A percentile compares a stretch with the other conserved stretches of the same genome.
Evolutionary conservation across 345 rosid genomes (phyloP).

Genomic region (Rhizophora mangle): DNA sequence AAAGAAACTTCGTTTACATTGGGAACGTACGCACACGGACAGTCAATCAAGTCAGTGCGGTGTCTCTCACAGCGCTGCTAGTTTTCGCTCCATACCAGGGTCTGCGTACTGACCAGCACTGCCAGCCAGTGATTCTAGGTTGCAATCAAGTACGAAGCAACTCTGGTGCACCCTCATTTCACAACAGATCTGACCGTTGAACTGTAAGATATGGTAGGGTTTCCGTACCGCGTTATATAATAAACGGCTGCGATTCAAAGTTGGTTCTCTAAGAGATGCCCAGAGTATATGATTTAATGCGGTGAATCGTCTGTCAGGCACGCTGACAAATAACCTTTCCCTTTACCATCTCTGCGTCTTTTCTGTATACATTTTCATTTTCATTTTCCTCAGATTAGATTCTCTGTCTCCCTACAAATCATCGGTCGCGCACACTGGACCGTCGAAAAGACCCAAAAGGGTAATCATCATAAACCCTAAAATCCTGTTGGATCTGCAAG

Average conservation of each 20-base stretch:
- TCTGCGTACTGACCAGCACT: too few relatives aligned
- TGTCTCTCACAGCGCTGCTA: too few relatives aligned
- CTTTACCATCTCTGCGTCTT: neutral
- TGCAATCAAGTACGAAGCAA: too few relatives aligned
- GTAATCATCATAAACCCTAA: constrained; percentile 13
- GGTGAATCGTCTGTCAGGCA: neutral
- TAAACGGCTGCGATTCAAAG: neutral
- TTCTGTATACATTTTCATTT: neutral
- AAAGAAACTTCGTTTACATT: too few relatives aligned
- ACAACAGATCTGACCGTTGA: too few relatives aligned
- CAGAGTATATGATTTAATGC: neutral
- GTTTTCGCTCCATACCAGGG: too few relatives aligned
- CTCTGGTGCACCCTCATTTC: too few relatives aligned
- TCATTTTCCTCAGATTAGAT: neutral
- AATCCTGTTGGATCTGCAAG: neutral
- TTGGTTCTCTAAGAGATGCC: neutral
- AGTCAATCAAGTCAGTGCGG: too few relatives aligned
- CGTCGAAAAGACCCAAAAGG: neutral
- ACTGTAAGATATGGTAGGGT: too few relatives aligned
- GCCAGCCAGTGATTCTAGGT: too few relatives aligned
- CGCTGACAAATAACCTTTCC: neutral
- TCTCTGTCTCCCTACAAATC: neutral
- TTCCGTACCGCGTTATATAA: neutral
- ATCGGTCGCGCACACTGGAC: neutral
- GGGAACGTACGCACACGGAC: too few relatives aligned